Evolutionary conservation across 345 rosid species (phyloP), one percentile per base, ranked within the genome.

Genomic region (Salix caprea): DNA sequence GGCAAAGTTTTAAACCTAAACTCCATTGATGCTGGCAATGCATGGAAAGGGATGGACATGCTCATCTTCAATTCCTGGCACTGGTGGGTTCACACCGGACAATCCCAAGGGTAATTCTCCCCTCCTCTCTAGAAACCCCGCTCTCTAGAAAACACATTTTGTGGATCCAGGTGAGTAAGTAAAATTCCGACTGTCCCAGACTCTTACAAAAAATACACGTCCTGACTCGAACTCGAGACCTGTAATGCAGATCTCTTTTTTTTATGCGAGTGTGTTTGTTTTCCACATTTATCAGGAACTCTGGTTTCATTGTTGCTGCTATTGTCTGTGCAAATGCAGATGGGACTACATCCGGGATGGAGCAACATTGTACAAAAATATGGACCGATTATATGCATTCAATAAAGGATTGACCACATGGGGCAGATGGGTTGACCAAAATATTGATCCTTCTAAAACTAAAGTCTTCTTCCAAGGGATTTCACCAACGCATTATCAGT

Each of bases 1-100:
- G 99, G 97, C 6, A 80, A 87, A 44, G 97, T 95, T n/a, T 89
- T 95, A 6, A 82, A 81, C 65, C 85, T 95, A 60, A 84, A 83
- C 71, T 89, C 96, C 60, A 89, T 93, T 39, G 82, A 85, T 24
- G 85, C 60, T 18, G 98, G 97, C 18, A 88, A 86, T 62, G 79
- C 84, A 52, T 94, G 98, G 98, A 87, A 65, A 80, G 91, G 90
- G 69, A 92, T 90, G 95, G 98, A 94, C 80, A 12, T 92, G 72
- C 89, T 92, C 72, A 70, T 94, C 83, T 94, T 94, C 84, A 94
- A 94, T 79, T 88, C 95, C 9, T 94, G 97, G 98, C 98, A 94
- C 71, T 94, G 98, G 98, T 94, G 98, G 98, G 85, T 88, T 50
- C 98, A 92, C 85, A 83, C 84, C 5, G 97, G 97, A 71, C 83